Conservation (phyloP, 1,284 basidiomycete species). For the Ceraceosorus guamensis region DNA sequence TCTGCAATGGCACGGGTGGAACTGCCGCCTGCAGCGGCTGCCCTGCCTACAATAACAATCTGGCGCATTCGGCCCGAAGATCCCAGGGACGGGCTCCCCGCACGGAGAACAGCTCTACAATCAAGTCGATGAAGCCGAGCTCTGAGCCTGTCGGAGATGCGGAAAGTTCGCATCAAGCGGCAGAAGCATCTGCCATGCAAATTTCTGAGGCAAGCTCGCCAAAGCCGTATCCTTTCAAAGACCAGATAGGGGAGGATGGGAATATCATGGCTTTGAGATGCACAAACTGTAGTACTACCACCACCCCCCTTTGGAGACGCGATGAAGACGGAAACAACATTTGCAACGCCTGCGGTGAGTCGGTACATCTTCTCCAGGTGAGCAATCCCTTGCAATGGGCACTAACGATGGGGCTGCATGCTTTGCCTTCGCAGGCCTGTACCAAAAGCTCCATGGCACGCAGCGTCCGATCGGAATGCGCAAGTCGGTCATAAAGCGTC, state of each 20-base stretch:
- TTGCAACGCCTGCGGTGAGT: constrained; percentile 75
- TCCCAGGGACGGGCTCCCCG: constrained; percentile 15
- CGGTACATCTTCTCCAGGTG: constrained; percentile 11
- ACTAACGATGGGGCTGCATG: constrained; percentile 47
- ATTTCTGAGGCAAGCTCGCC: not conserved
- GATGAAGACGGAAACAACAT: constrained; percentile 85
- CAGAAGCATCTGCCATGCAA: not conserved
- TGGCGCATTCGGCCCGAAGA: constrained; percentile 18
- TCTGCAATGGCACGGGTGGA: constrained; percentile 44
- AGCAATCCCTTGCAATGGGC: not conserved
- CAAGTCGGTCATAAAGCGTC: constrained; percentile 94
- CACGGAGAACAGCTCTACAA: not conserved
- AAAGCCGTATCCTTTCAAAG: not conserved
- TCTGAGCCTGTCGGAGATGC: too few species aligned
- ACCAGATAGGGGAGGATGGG: constrained; percentile 15
- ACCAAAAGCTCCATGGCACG: constrained; percentile 94
- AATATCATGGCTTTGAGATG: constrained; percentile 52
- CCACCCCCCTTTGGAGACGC: constrained; percentile 82
- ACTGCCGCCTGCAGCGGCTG: constrained; percentile 38
- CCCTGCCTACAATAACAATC: constrained; percentile 43
- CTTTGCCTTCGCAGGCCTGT: too few species aligned
- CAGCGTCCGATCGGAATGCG: constrained; percentile 97
- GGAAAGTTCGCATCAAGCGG: not conserved
- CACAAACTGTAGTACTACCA: constrained; percentile 80
- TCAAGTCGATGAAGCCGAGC: too few species aligned